phyloP scores from a whole-genome alignment of 306 rosid genomes.

The Hylodesmum podocarpum region DNA sequence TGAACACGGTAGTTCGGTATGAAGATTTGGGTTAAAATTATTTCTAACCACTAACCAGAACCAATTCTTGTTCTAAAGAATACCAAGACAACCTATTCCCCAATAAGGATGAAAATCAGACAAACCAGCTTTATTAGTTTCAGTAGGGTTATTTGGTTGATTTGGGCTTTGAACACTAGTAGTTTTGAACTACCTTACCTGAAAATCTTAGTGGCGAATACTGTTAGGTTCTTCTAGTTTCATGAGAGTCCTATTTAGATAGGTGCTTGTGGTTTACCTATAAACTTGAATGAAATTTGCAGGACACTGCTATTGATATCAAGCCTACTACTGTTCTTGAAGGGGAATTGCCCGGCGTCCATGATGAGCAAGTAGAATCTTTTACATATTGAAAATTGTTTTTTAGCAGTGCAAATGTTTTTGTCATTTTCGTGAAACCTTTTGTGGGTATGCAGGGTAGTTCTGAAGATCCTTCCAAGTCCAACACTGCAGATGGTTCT shows the following conservation, averaged over 20 bases:
- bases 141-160: not conserved
- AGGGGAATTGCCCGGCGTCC: conserved; percentile 53
- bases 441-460: conserved; percentile 51
- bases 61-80: not conserved
- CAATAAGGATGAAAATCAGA: not conserved
- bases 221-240: conserved; percentile 4
- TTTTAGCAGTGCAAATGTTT: conserved; percentile 21
- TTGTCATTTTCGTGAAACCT: conserved; percentile 22
- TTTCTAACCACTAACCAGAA: not conserved
- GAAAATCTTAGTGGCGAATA: conserved; percentile 7
- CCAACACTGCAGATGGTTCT: conserved; percentile 48
- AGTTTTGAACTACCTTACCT: conserved; percentile 7
- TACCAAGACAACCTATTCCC: not conserved
- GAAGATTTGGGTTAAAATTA: conserved; percentile 9
- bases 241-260: not conserved
- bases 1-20: not conserved
- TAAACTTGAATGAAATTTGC: conserved; percentile 40
- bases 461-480: conserved; percentile 55
- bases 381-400: conserved; percentile 14
- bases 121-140: not conserved
- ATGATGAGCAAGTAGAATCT: conserved; percentile 59
- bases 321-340: conserved; percentile 67
- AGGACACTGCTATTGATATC: conserved; percentile 73
- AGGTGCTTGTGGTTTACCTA: conserved; percentile 4
- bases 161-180: not conserved